phyloP scores from a whole-genome alignment of 2,329 filamentous ascomycete genomes.

The Celoporthe dispersa region DNA sequence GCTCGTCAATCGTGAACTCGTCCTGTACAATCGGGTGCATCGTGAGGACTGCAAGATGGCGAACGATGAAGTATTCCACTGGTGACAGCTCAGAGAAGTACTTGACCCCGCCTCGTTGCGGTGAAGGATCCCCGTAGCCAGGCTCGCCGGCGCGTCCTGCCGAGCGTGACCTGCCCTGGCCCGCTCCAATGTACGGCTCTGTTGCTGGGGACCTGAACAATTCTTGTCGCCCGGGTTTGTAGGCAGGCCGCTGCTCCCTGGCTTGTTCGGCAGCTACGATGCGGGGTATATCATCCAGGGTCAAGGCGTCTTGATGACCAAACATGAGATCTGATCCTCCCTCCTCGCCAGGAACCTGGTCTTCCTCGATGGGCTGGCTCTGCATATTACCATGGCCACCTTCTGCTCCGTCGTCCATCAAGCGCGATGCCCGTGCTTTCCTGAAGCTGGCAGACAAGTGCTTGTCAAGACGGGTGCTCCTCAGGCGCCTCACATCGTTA shows the following conservation, averaged over 20 bases:
- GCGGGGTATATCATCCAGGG: constrained; percentile 92
- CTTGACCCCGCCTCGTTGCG: constrained; percentile 66
- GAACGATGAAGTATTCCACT: constrained; percentile 95
- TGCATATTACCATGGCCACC: constrained; percentile 58
- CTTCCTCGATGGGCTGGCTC: constrained; percentile 77
- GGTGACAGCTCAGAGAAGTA: constrained; percentile 97
- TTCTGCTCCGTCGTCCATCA: constrained; percentile 82
- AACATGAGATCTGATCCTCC: constrained; percentile 81
- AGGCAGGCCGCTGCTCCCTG: constrained; percentile 78
- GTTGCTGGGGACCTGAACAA: constrained; percentile 60
- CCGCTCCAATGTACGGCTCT: constrained; percentile 69
- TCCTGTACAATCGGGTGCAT: constrained; percentile 92
- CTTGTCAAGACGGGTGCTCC: constrained; percentile 92
- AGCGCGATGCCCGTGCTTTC: constrained; percentile 85
- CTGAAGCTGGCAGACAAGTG: constrained; percentile 91
- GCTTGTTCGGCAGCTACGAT: constrained; percentile 96
- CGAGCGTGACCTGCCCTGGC: constrained; percentile 68
- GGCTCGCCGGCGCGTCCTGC: constrained; percentile 55
- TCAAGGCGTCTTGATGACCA: constrained; percentile 87
- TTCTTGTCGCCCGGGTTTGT: constrained; percentile 74
- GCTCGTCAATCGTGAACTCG: constrained; percentile 91
- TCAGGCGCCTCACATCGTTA: constrained; percentile 88
- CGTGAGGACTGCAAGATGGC: constrained; percentile 90
- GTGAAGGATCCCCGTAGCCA: constrained; percentile 57
- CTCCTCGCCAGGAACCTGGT: constrained; percentile 71